Base-by-base conservation (phyloP, 2,329 filamentous ascomycete species). In the Calonectria naviculata region DNA sequence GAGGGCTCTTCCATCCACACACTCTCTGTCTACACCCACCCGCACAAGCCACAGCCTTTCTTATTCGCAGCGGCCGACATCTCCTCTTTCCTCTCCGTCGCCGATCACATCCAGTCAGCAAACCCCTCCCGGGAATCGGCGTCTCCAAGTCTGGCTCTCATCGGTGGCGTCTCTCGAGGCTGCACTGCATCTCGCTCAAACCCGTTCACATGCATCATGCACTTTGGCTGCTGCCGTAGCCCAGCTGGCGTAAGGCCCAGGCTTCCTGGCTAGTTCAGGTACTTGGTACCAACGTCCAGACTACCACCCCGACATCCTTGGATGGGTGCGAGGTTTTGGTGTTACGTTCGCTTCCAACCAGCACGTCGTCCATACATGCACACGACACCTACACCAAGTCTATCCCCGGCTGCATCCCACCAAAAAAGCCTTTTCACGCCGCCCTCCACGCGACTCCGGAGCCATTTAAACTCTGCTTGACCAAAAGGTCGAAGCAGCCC, bases 191-290 rank as follows among this genome's bases (percentile, higher is more conserved):
- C 65, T 70, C 63, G 58, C 58, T 73, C 70, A 71, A 73, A 69
- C 65, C 69, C 66, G 58, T 72, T 71, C 70, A 70, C 70, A 65
- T 67, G 71, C 71, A 70, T 70, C 41, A 72, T 70, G 67, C 67
- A 72, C 42, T 28, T 56, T 24, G 34, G 52, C 49, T 56, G 31
- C n/a, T 56, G 31, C 52, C 34, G 52, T 26, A 56, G 31, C 52
- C 52, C n/a, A 38, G 31, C 12, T 38, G 52, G 52, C n/a, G 17
- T 12, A 46, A 46, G 42, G 42, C 24, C 52, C 52, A 38, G 52
- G 31, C 52, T 26, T 24, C n/a, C 31, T 36, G 24, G 52, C 31
- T 56, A 56, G 49, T 12, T 56, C 49, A 36, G 49, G 49, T 56
- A 56, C 52, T 38, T 4, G 17, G 13, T 54, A 62, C 28, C 38